Percentiles rank a stretch among this genome's conserved stretches.
Conservation (phyloP, 495 filamentous ascomycete genomes). For the Monascus purpureus region DNA sequence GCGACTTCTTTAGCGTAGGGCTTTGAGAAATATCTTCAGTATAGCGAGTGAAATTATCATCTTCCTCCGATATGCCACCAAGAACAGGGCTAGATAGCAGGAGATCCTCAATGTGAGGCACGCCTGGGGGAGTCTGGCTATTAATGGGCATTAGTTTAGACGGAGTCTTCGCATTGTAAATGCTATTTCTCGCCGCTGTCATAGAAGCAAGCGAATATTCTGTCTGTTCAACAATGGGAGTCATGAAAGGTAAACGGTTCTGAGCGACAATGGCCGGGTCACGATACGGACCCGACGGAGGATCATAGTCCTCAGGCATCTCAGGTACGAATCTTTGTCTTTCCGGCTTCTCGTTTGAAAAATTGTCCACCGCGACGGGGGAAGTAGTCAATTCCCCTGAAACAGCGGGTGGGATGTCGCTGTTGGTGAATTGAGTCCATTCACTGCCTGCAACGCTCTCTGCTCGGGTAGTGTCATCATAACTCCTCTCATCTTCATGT, state of each 20-base stretch:
- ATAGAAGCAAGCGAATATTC: constrained; percentile 65
- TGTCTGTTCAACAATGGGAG: constrained; percentile 89
- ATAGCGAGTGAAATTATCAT: constrained; percentile 19
- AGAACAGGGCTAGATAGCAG: constrained; percentile 20
- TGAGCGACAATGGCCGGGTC: constrained; percentile 64
- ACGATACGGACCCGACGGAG: constrained; percentile 59
- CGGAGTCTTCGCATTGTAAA: constrained; percentile 59
- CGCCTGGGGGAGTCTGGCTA: constrained; percentile 10
- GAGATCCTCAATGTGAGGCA: constrained; percentile 23
- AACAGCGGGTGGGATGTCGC: constrained; percentile 42
- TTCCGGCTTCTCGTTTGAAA: constrained; percentile 15
- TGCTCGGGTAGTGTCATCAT: constrained; percentile 27
- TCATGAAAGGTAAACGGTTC: constrained; percentile 92
- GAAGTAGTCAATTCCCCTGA: constrained; percentile 11
- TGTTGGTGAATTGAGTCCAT: constrained; percentile 75
- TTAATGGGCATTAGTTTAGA: constrained; percentile 33
- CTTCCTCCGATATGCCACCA: constrained; percentile 14
- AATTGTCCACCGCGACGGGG: constrained; percentile 23
- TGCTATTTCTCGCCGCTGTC: constrained; percentile 39
- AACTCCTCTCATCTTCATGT: constrained; percentile 32
- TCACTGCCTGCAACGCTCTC: constrained; percentile 50
- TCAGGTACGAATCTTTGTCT: constrained; percentile 45
- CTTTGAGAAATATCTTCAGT: constrained; percentile 24
- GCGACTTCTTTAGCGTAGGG: constrained; percentile 34
- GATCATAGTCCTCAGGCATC: constrained; percentile 74